Evolutionary conservation across 345 rosid genomes (phyloP).

Genomic region (Eucalyptus coolabah): DNA sequence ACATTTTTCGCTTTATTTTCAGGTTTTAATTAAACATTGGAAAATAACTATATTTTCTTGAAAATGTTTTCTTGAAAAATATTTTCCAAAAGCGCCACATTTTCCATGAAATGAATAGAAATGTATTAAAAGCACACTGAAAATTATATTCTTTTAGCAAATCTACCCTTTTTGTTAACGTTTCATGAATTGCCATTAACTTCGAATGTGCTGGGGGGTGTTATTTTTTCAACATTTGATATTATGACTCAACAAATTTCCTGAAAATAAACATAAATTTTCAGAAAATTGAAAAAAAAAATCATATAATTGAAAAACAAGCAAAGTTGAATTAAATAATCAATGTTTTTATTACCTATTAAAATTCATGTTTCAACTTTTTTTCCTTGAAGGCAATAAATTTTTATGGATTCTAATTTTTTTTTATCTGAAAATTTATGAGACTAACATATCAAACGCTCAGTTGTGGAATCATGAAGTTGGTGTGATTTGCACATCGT

Average conservation of each 20-base stretch:
- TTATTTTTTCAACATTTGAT: not conserved
- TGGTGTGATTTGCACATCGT: no score
- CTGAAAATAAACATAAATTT: not conserved
- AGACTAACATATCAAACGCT: no score
- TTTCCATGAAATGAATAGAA: fast-evolving
- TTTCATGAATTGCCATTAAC: not conserved
- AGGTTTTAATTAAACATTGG: no score
- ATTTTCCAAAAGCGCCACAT: fast-evolving
- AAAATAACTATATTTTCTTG: no score
- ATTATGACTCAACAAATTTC: not conserved
- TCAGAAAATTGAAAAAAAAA: not conserved
- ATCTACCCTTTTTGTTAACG: not conserved
- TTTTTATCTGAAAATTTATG: not conserved
- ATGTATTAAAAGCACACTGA: not conserved
- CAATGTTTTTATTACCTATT: not conserved
- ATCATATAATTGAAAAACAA: no score
- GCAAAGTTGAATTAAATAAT: not conserved
- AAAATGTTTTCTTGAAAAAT: no score
- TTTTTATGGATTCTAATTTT: not conserved
- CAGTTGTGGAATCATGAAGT: not conserved
- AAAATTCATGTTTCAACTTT: not conserved
- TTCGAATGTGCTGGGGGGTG: not conserved
- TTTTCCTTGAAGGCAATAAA: not conserved
- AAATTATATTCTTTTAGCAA: no score
- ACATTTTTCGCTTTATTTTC: no score